These are phyloP conservation scores for Ceratocystis huliohia DNA, from an alignment of 2,329 filamentous ascomycete species.

Conservation along the genomic window DNA sequence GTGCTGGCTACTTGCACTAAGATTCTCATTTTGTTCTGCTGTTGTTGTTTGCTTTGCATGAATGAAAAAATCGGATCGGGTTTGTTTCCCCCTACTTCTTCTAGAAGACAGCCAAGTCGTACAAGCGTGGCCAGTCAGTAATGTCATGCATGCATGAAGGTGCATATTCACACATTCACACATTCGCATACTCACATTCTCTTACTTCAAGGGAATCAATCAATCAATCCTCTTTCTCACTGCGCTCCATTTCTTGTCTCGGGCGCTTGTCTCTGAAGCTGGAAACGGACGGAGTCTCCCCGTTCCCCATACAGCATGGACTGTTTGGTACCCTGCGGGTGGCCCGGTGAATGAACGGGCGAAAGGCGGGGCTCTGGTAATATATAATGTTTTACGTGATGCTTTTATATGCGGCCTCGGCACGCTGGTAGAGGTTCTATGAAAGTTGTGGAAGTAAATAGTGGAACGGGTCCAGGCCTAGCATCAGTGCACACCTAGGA, in stretches of 20 bases:
- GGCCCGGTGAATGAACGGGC: background rate
- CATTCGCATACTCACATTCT: background rate
- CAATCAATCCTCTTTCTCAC: background rate
- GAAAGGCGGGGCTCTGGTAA: background rate
- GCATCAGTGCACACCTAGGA: no score
- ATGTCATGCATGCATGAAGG: constrained; percentile 2
- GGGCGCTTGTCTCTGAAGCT: background rate
- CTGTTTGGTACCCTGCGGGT: background rate
- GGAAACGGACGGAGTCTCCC: background rate
- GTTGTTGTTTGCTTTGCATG: background rate
- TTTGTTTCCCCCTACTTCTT: background rate
- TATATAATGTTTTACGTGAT: background rate
- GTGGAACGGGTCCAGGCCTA: no score
- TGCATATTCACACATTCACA: background rate
- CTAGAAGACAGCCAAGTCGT: constrained; percentile 1
- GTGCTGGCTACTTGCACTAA: background rate
- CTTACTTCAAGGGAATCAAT: background rate
- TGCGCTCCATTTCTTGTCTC: background rate
- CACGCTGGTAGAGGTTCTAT: background rate
- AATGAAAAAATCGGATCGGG: background rate
- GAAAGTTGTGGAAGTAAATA: background rate
- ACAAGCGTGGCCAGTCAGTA: background rate
- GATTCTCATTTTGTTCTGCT: background rate
- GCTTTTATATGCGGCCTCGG: background rate
- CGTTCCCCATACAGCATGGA: background rate